A percentile compares a stretch with the other conserved stretches of the same genome.
Conservation (phyloP, 345 rosid genomes). For the Stellera chamaejasme region DNA sequence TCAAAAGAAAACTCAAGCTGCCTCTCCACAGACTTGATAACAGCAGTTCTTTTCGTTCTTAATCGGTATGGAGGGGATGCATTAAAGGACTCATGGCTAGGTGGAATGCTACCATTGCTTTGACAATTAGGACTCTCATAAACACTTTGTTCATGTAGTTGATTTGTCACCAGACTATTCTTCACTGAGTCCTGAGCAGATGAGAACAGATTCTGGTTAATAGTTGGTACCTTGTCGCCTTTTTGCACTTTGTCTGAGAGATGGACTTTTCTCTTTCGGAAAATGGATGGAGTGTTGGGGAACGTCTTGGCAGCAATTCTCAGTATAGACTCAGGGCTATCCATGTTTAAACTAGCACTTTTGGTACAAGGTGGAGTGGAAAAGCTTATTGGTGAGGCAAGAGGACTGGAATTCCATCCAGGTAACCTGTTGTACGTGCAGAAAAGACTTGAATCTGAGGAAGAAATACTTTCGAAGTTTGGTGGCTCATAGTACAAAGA, state of each 20-base stretch:
- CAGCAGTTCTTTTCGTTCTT: constrained; percentile 68
- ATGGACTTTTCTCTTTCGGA: constrained; percentile 56
- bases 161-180: constrained; percentile 22
- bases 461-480: constrained; percentile 23
- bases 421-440: constrained; percentile 23
- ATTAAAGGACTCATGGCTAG: constrained; percentile 45
- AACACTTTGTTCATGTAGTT: constrained; percentile 25
- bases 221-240: constrained; percentile 20
- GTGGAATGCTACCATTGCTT: constrained; percentile 23
- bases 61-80: constrained; percentile 88
- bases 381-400: constrained; percentile 53
- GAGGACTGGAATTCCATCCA: constrained; percentile 37
- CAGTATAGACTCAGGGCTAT: constrained; percentile 69
- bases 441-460: constrained; percentile 29
- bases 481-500: constrained; percentile 53
- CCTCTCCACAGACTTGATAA: constrained; percentile 74
- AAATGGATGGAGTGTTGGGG: constrained; percentile 88
- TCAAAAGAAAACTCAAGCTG: constrained; percentile 76
- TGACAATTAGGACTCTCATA: constrained; percentile 27
- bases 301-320: constrained; percentile 73
- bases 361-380: constrained; percentile 79
- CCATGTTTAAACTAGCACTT: constrained; percentile 27
- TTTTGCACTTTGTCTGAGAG: constrained; percentile 22
- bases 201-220: constrained; percentile 17
- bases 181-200: constrained; percentile 24